Evolutionary conservation across 2,329 filamentous ascomycete genomes (phyloP).

Genomic region (Curvularia hawaiiensis): DNA sequence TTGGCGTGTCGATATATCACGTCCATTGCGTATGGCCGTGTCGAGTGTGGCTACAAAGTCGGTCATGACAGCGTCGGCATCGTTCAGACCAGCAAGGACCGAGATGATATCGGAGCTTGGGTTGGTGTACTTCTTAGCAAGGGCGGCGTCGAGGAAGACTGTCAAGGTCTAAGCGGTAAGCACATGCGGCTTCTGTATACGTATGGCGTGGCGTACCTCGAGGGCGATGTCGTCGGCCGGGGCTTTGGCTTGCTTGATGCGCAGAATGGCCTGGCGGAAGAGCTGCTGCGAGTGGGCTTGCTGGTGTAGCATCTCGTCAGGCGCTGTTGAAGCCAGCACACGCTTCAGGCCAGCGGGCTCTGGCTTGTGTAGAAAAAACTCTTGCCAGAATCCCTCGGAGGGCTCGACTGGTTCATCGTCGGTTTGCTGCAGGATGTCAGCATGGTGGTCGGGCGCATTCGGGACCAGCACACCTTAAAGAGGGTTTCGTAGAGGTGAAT

Average conservation of each 20-base stretch:
- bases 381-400: constrained; percentile 91
- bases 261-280: constrained; percentile 73
- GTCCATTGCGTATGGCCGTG: constrained; percentile 77
- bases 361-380: constrained; percentile 90
- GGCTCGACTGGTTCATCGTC: constrained; percentile 68
- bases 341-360: constrained; percentile 71
- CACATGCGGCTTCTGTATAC: constrained; percentile 34
- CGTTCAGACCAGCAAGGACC: constrained; percentile 84
- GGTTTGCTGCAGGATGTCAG: constrained; percentile 46
- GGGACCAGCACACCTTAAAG: constrained; percentile 60
- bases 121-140: constrained; percentile 92
- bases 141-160: constrained; percentile 79
- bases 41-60: constrained; percentile 88
- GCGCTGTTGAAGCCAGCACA: constrained; percentile 71
- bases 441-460: constrained; percentile 6
- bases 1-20: constrained; percentile 70
- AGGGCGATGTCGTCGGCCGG: constrained; percentile 78
- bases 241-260: constrained; percentile 65
- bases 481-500: constrained; percentile 85
- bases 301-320: constrained; percentile 76
- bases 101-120: constrained; percentile 94
- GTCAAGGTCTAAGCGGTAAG: constrained; percentile 76
- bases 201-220: constrained; percentile 66
- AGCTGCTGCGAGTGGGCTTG: constrained; percentile 79
- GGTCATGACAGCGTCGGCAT: constrained; percentile 84